A percentile compares a stretch with the other conserved stretches of the same genome.
Evolutionary conservation across 139 green algal species (phyloP).

Genomic region (Deuterostichococcus epilithicus): DNA sequence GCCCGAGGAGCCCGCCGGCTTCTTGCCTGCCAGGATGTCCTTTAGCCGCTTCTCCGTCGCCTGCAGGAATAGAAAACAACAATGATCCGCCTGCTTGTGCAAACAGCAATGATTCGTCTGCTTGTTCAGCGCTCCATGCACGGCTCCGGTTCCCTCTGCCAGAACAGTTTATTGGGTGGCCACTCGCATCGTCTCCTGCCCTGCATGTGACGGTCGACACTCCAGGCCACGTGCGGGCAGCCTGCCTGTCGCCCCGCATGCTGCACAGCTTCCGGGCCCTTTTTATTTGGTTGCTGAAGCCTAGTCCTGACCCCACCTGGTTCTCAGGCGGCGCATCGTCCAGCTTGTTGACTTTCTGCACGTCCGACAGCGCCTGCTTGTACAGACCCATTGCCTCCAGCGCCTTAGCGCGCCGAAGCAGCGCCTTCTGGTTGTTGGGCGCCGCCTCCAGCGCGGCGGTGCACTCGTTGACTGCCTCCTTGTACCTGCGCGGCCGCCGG

Average conservation of each 20-base stretch:
- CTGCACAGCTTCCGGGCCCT: background rate
- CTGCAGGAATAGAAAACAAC: conserved; percentile 10
- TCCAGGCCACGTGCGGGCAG: background rate
- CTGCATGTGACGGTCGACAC: background rate
- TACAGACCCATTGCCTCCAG: conserved; percentile 74
- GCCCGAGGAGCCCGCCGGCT: conserved; percentile 23
- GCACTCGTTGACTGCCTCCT: conserved; percentile 80
- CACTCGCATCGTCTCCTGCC: background rate
- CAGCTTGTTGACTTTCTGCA: conserved; percentile 50
- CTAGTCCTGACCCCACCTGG: conserved; percentile 4
- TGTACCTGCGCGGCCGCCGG: conserved; percentile 63
- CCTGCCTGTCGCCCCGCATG: background rate
- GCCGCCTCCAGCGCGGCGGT: conserved; percentile 53
- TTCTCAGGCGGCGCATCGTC: conserved; percentile 53
- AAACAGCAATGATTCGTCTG: too few relatives aligned
- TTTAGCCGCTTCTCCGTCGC: conserved; percentile 67
- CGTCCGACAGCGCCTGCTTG: conserved; percentile 75
- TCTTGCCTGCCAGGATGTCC: conserved; percentile 55
- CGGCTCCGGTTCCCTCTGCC: background rate
- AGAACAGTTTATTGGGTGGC: background rate
- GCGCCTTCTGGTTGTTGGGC: conserved; percentile 57
- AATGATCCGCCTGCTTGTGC: background rate
- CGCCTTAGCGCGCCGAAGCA: conserved; percentile 60
- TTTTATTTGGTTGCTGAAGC: background rate
- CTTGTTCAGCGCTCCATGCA: too few relatives aligned